Evolutionary conservation across 306 rosid genomes (phyloP), one percentile per base, ranked within the genome.

Genomic region (Psophocarpus tetragonolobus): DNA sequence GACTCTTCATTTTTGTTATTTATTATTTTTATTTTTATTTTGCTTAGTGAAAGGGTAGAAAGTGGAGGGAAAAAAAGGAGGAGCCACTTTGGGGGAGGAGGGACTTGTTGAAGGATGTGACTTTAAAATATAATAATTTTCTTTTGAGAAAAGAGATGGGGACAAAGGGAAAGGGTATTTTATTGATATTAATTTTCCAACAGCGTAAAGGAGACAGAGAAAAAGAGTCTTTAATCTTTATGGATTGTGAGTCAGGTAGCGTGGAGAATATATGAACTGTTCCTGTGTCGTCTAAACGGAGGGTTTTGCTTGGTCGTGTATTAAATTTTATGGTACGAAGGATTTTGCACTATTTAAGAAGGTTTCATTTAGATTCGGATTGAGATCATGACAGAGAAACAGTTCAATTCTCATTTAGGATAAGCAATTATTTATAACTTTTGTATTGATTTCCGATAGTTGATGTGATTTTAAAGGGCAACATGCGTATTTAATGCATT

Each of bases 61-160:
- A 78, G 82, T 73, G 62, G 74, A 32, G 29, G 57, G 5, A 48
- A 3, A 6, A 15, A 57, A 80, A 56, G 47, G 70, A 26, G n/a
- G 56, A 20, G 32, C 11, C 44, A 56, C 78, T 81, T 71, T 65
- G 61, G 74, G 77, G 56, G 32, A 32, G 50, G 62, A 61, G 68
- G 77, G 82, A 79, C 56, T 47, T 17, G 78, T 53, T 33, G 63
- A 61, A 76, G 67, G 74, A 71, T 76, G 65, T 75, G 33, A 75
- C 67, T 35, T 33, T 1, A 17, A 57, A 0, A 11, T 1, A 2
- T 56, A 24, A 24, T 57, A 12, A 13, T 57, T 26, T 70, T 38
- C 45, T 29, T 73, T 80, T 62, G 30, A 24, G 35, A 79, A 79
- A 69, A 39, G 60, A 0, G 76, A 27, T 68, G 14, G 23, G 1